phyloP scores from a whole-genome alignment of 1,284 basidiomycete genomes.

The Athelia sp. region DNA sequence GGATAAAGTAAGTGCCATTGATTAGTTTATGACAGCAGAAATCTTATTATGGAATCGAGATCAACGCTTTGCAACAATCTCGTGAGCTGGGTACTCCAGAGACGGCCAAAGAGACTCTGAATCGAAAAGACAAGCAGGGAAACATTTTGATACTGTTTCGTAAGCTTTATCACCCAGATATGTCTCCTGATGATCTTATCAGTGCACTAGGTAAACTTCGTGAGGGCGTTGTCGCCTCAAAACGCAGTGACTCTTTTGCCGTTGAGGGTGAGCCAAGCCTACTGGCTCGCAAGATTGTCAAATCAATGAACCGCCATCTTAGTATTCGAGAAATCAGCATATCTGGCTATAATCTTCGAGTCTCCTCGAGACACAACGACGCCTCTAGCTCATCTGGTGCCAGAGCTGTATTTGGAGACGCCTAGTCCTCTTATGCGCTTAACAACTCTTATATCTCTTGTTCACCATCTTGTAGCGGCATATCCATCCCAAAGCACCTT shows the following conservation, averaged over 20 bases:
- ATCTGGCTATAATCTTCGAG: slow-evolving; percentile 1
- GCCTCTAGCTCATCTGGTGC: not conserved
- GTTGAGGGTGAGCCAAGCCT: not conserved
- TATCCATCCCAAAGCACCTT: not conserved
- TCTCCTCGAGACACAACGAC: not conserved
- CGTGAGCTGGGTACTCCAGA: not conserved
- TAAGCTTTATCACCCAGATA: not conserved
- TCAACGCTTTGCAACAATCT: no score
- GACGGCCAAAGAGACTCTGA: not conserved
- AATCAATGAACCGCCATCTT: not conserved
- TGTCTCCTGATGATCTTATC: not conserved
- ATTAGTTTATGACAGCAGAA: no score
- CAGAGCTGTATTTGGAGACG: not conserved
- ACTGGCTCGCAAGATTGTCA: no score
- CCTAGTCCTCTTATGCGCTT: not conserved
- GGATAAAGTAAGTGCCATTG: not conserved
- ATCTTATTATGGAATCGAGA: no score
- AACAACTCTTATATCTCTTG: not conserved
- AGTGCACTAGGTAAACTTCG: not conserved
- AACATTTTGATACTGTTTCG: not conserved
- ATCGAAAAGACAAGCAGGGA: not conserved
- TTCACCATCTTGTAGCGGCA: not conserved
- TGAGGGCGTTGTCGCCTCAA: not conserved
- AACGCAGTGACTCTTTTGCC: not conserved
- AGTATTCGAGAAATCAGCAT: not conserved